Evolutionary conservation across 129 eudicot genomes (phyloP).

Genomic region (Tagetes erecta): DNA sequence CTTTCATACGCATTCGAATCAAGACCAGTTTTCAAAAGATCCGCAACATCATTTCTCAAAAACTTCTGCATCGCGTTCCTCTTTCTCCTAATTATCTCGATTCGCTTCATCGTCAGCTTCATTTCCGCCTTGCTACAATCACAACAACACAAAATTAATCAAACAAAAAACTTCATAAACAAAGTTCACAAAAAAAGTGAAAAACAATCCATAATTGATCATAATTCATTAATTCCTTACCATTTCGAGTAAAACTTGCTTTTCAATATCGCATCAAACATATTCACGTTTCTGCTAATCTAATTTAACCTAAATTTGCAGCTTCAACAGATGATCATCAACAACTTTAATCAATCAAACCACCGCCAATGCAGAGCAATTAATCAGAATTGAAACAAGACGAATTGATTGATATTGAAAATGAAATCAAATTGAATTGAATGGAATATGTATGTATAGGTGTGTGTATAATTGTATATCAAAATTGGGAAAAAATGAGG

Average conservation of each 20-base stretch:
- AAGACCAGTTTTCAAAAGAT: constrained; percentile 65
- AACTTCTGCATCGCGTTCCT: constrained; percentile 75
- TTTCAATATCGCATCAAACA: constrained; percentile 61
- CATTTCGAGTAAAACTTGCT: constrained; percentile 72
- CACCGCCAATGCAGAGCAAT: constrained; percentile 16
- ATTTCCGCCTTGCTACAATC: constrained; percentile 57
- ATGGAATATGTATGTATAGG: constrained; percentile 8
- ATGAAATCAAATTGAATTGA: not conserved
- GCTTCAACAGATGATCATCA: not conserved
- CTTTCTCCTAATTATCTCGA: constrained; percentile 66
- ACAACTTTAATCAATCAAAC: constrained; percentile 1
- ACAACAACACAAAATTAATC: constrained; percentile 3
- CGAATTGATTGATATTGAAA: not conserved
- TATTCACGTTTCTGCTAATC: constrained; percentile 25
- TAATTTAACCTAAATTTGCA: not conserved
- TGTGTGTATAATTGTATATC: not conserved
- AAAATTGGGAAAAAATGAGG: not conserved
- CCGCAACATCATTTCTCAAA: constrained; percentile 73
- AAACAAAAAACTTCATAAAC: not conserved
- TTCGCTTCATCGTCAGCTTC: constrained; percentile 52
- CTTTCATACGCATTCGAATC: constrained; percentile 72
- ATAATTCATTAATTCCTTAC: constrained; percentile 23
- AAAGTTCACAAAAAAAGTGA: not conserved
- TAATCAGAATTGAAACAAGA: constrained; percentile 3
- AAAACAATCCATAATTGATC: too few species aligned